Evolutionary conservation across 116 monocot species (phyloP), one percentile per base, ranked within the genome.

Genomic region (Iris pallida): DNA sequence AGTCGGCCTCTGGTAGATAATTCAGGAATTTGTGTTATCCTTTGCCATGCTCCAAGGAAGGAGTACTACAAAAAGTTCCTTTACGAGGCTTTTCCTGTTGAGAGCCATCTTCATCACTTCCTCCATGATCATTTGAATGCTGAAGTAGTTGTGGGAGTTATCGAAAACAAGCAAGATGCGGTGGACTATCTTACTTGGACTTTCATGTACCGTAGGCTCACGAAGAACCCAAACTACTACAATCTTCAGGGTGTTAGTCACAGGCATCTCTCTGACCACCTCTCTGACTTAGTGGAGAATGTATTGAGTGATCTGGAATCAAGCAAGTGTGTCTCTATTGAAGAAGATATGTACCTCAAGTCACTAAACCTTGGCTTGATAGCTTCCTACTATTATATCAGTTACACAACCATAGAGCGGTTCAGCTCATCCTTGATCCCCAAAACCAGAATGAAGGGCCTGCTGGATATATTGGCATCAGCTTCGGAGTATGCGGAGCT

Each of bases 381-480:
- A 59, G 96, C 96, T 68, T 96, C 96, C 14, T 92, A 96, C 54
- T 92, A 96, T 64, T 96, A 96, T 69, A 96, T 96, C 40, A 89
- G 89, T 59, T 96, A 96, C 68, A 89, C 87, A 5, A 96, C 92
- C 0, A 85, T 96, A 5, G 96, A 96, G 71, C 78, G 89, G 20
- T 92, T 96, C 75, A 89, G 92, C 65, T 83, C 89, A 16, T 92
- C 85, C 44, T 47, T 96, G 64, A 74, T 75, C 20, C 72, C 71
- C 40, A 92, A 96, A 61, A 92, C 92, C 61, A 89, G 85, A 70
- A 79, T 91, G 87, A 96, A 92, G 45, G 96, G 96, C 5, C 87
- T 97, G 42, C 68, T 97, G 42, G 92, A 97, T 53, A 85, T 90
- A 66, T 57, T 97, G 65, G 78, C 90, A 15, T 93, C 98, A 19